Evolutionary conservation across 371 early-diverging fungal species (phyloP).

Genomic region (Circinella umbellata): DNA sequence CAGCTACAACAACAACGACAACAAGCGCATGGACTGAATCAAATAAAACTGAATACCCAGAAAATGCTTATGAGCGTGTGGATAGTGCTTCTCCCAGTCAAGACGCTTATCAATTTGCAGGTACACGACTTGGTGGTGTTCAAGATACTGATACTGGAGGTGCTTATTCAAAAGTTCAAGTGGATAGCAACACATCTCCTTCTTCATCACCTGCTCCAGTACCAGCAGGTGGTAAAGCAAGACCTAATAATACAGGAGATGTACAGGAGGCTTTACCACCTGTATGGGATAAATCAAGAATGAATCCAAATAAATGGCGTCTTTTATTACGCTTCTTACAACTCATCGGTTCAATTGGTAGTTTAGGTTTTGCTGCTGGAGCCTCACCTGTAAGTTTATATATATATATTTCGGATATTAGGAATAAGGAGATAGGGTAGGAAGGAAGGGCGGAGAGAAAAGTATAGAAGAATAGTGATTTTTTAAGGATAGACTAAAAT

Average conservation of each 20-base stretch:
- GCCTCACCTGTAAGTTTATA: slow-evolving; percentile 49
- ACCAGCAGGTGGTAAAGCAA: slow-evolving; percentile 22
- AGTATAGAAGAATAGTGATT: too few relatives aligned
- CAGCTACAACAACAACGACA: slow-evolving; percentile 4
- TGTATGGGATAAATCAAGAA: slow-evolving; percentile 23
- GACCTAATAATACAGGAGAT: slow-evolving; percentile 21
- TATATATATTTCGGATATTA: not conserved
- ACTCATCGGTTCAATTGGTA: slow-evolving; percentile 44
- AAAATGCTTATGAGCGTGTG: slow-evolving; percentile 17
- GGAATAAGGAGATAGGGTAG: not conserved
- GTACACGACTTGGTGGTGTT: slow-evolving; percentile 27
- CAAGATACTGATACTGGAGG: not conserved
- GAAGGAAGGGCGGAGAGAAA: not conserved
- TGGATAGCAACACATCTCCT: slow-evolving; percentile 2
- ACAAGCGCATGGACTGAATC: slow-evolving; percentile 24
- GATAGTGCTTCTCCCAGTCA: slow-evolving; percentile 5
- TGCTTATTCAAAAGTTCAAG: slow-evolving; percentile 27
- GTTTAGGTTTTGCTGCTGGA: slow-evolving; percentile 56
- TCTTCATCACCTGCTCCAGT: slow-evolving; percentile 11
- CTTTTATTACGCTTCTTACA: slow-evolving; percentile 41
- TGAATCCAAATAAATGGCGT: slow-evolving; percentile 39
- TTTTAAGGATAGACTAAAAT: not conserved
- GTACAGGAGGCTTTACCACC: slow-evolving; percentile 29
- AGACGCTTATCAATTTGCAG: slow-evolving; percentile 33
- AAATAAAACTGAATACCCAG: slow-evolving; percentile 29